These are phyloP conservation scores for Penicillium robsamsonii DNA, from an alignment of 495 filamentous ascomycete species.

Conservation along the genomic window DNA sequence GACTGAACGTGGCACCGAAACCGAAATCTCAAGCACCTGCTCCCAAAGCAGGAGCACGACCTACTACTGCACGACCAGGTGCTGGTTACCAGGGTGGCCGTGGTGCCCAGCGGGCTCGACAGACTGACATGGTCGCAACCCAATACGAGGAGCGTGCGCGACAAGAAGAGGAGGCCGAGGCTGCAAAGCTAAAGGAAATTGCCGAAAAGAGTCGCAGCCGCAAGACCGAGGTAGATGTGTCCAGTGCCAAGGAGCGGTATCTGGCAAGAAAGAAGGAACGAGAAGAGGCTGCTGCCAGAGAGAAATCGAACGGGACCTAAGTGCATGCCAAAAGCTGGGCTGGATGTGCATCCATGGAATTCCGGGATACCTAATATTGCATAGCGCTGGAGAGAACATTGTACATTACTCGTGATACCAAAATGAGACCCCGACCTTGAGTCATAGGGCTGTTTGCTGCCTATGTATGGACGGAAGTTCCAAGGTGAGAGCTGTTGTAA, in stretches of 20 bases:
- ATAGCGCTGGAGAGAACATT: slow-evolving; percentile 4
- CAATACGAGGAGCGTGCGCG: slow-evolving; percentile 70
- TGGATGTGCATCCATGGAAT: slow-evolving; percentile 8
- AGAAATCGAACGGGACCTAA: slow-evolving; percentile 18
- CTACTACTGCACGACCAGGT: slow-evolving; percentile 29
- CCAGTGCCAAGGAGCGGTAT: slow-evolving; percentile 83
- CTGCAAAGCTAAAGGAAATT: slow-evolving; percentile 60
- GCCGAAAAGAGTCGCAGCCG: slow-evolving; percentile 71
- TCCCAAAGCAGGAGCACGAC: slow-evolving; percentile 30
- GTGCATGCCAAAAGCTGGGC: background rate
- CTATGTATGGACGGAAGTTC: background rate
- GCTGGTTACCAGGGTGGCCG: slow-evolving; percentile 44
- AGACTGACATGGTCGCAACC: slow-evolving; percentile 79
- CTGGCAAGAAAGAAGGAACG: slow-evolving; percentile 78
- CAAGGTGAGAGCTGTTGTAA: background rate
- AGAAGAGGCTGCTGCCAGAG: slow-evolving; percentile 55
- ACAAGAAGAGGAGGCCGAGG: slow-evolving; percentile 73
- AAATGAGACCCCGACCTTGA: background rate
- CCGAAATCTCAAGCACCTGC: slow-evolving; percentile 43
- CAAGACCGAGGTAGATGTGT: slow-evolving; percentile 77
- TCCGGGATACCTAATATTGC: background rate
- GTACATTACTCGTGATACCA: slow-evolving; percentile 8
- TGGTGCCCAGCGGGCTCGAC: slow-evolving; percentile 66
- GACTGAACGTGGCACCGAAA: slow-evolving; percentile 75
- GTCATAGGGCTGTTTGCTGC: background rate